These are phyloP conservation scores for Emmonsia crescens DNA, from an alignment of 2,329 filamentous ascomycete species.

Conservation along the genomic window DNA sequence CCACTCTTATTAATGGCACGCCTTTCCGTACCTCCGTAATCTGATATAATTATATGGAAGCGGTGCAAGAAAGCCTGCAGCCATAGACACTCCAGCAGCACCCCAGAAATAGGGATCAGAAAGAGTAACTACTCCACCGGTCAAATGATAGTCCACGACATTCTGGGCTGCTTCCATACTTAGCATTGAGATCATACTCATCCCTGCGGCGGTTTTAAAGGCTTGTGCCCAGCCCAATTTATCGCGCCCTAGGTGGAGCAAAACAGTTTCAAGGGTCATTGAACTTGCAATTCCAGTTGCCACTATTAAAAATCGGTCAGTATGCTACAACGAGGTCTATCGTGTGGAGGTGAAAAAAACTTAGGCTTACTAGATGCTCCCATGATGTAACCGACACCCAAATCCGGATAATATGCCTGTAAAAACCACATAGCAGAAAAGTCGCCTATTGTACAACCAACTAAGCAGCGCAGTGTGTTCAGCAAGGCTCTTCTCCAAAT, in stretches of 20 bases:
- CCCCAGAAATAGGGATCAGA: conserved; percentile 42
- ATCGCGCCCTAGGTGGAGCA: conserved; percentile 41
- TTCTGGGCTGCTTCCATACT: conserved; percentile 49
- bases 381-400: conserved; percentile 43
- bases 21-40: conserved; percentile 14
- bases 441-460: conserved; percentile 47
- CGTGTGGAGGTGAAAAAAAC: background rate
- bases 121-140: conserved; percentile 40
- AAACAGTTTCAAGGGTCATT: conserved; percentile 42
- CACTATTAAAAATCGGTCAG: conserved; percentile 30
- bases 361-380: conserved; percentile 37
- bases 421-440: conserved; percentile 48
- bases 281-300: conserved; percentile 42
- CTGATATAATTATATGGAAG: conserved; percentile 15
- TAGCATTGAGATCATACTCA: conserved; percentile 50
- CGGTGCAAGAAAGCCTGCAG: conserved; percentile 13
- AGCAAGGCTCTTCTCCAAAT: conserved; percentile 42
- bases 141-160: conserved; percentile 45
- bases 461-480: conserved; percentile 46
- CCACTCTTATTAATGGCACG: conserved; percentile 10
- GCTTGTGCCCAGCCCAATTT: conserved; percentile 38
- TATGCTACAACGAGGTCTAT: background rate
- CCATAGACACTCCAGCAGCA: conserved; percentile 30
- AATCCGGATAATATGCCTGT: conserved; percentile 37
- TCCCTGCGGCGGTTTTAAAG: conserved; percentile 44